Base-by-base conservation (phyloP, 2,329 filamentous ascomycete genomes). In the Capronia coronata region DNA sequence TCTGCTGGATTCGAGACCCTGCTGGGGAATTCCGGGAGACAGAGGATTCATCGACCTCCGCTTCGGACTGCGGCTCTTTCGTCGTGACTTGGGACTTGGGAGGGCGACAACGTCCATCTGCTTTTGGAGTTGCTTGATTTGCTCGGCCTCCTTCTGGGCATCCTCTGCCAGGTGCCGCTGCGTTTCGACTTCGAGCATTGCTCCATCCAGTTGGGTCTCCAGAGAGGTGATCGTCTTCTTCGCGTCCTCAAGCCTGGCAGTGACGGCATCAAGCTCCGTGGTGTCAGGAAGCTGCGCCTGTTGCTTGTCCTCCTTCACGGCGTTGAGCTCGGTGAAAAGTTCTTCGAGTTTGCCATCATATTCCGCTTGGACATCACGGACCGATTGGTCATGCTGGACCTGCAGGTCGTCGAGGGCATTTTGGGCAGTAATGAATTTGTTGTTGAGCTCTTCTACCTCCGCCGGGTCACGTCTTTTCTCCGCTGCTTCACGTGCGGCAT, bases 1-100 rank as follows among this genome's bases (percentile, higher is more conserved):
- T 52, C 65, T 66, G 61, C 70, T 72, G 23, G 64, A 64, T 18
- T 65, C 62, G 34, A 72, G 55, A 2, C 56, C 53, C 27, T 19
- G 19, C 19, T 50, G 51, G 11, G 44, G 22, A 25, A 65, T 66
- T 11, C 60, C 58, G 9, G 58, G 51, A 10, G 57, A 46, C 34
- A 59, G 49, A 11, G 49, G 25, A 40, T 46, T 57, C 34, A 48
- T 39, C 9, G 54, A 49, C 23, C 56, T 55, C 18, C 56, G 46
- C 30, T 55, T 59, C 51, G 35, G 60, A 55, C 42, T 57, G 39
- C 40, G 27, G 45, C 52, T 52, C 27, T 46, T 53, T 25, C 41
- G 46, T 13, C 29, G 40, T 34, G 48, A 23, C 16, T 49, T 56
- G 6, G 54, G 54, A 47, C 51, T 56, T 5, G 51, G 30, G 4